phyloP scores from a whole-genome alignment of 306 rosid genomes.

The Cajanus cajan region DNA sequence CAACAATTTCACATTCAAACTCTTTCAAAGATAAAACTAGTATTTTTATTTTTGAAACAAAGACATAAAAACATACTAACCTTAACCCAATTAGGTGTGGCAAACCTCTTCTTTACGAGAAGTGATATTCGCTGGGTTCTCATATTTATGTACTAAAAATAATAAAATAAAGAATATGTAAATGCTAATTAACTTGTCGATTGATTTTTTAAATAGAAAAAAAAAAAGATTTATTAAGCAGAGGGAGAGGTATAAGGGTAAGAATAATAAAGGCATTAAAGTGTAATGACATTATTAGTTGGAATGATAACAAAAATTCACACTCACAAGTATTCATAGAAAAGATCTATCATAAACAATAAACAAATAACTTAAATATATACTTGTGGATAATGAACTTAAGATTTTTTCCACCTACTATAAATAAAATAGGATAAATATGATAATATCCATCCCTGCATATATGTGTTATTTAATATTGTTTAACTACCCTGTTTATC shows the following conservation, averaged over 20 bases:
- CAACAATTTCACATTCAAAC: slow-evolving; percentile 13
- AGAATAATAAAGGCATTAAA: neutral
- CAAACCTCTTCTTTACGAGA: slow-evolving; percentile 81
- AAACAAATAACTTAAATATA: no score
- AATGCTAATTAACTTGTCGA: slow-evolving; percentile 4
- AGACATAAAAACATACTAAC: slow-evolving; percentile 44
- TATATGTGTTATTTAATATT: no score
- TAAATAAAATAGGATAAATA: no score
- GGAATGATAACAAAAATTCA: no score
- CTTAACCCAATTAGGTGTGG: slow-evolving; percentile 89
- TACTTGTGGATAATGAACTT: no score
- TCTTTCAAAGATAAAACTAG: slow-evolving; percentile 12
- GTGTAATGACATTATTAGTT: neutral
- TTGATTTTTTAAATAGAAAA: neutral
- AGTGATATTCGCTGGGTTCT: slow-evolving; percentile 72
- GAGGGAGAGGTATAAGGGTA: neutral
- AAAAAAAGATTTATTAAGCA: neutral
- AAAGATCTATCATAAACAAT: no score
- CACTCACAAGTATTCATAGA: no score
- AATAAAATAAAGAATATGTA: slow-evolving; percentile 15
- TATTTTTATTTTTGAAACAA: neutral
- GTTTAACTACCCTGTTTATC: no score
- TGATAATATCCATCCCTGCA: no score
- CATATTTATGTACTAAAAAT: slow-evolving; percentile 71
- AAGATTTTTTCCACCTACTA: no score